Base-by-base conservation (phyloP, 306 rosid genomes). In the Canavalia ensiformis region DNA sequence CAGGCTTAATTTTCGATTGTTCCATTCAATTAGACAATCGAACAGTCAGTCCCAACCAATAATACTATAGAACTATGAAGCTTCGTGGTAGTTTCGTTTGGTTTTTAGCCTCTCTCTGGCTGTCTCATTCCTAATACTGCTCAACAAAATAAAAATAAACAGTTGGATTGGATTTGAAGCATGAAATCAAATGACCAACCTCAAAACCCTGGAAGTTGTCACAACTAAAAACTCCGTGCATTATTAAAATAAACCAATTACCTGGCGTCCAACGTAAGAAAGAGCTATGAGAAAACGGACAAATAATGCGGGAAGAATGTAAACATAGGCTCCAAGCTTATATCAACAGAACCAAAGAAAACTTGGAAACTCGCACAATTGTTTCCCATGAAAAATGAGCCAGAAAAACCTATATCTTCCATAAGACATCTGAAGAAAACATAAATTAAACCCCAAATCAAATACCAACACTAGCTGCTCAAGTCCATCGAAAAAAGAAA, bases 31-130 rank as follows among this genome's bases (percentile, higher is more conserved):
- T 18, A 18, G 25, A 18, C 25, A 18, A 18, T 18, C 25, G 25
- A 18, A 18, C 25, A 18, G 25, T 18, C 25, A 18, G 25, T 18
- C 25, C 25, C 25, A 18, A 18, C 25, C 25, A 18, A 18, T 18
- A 18, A 18, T 18, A 18, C 25, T 18, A 18, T 18, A 18, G 25
- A 18, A 18, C 25, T 18, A 18, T 18, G 87, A 84, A 86, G 76
- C 73, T 86, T 86, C 89, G 68, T 1, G 79, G 84, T 64, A 73
- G 74, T 74, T 82, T 82, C 86, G 49, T 44, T 49, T 4, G 41
- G 25, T 81, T 74, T 75, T 18, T 18, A 18, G 25, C 25, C 25
- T 18, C 25, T 18, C 25, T 18, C 25, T 11, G 60, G 62, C 45
- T 56, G 13, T 49, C 62, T 0, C 51, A 33, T 42, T 42, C n/a